Percentiles rank a stretch among this genome's conserved stretches.
phyloP scores from a whole-genome alignment of 352 stramenopile species.

The Lagenidium sp. region DNA sequence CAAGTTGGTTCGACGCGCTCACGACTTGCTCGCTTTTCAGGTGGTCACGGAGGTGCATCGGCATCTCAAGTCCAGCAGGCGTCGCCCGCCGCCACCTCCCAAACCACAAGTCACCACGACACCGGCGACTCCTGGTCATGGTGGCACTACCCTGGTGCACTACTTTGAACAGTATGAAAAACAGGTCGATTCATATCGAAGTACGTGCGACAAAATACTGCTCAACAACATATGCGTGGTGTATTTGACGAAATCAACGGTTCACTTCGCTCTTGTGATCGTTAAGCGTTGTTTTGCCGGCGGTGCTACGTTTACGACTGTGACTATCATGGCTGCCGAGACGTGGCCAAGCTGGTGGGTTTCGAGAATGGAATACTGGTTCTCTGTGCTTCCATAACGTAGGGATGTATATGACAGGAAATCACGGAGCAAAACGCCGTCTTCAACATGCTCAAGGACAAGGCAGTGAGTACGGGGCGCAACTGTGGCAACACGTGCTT shows the following conservation, averaged over 20 bases:
- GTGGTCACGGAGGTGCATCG: slow-evolving; percentile 65
- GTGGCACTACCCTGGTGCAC: slow-evolving; percentile 25
- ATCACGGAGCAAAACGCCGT: slow-evolving; percentile 61
- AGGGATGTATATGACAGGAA: slow-evolving; percentile 23
- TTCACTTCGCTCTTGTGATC: neutral
- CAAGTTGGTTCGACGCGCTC: neutral
- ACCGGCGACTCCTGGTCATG: too few species aligned
- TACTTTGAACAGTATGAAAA: slow-evolving; percentile 49
- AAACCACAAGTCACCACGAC: too few species aligned
- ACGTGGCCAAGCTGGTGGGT: slow-evolving; percentile 54
- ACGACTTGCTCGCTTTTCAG: slow-evolving; percentile 4
- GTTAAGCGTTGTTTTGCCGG: slow-evolving; percentile 60
- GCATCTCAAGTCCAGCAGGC: slow-evolving; percentile 20
- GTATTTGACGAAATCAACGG: neutral
- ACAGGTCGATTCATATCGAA: slow-evolving; percentile 55
- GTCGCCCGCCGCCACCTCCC: neutral
- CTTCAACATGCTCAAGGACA: slow-evolving; percentile 21
- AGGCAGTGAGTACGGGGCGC: slow-evolving; percentile 26
- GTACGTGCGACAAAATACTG: slow-evolving; percentile 24
- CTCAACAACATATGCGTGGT: neutral
- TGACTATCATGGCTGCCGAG: slow-evolving; percentile 64
- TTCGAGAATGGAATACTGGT: too few species aligned
- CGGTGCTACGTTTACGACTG: slow-evolving; percentile 83
- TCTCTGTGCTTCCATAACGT: too few species aligned
- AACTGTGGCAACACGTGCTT: slow-evolving; percentile 80